Conservation (phyloP, 2,329 filamentous ascomycete genomes). For the Fusarium metavorans region DNA sequence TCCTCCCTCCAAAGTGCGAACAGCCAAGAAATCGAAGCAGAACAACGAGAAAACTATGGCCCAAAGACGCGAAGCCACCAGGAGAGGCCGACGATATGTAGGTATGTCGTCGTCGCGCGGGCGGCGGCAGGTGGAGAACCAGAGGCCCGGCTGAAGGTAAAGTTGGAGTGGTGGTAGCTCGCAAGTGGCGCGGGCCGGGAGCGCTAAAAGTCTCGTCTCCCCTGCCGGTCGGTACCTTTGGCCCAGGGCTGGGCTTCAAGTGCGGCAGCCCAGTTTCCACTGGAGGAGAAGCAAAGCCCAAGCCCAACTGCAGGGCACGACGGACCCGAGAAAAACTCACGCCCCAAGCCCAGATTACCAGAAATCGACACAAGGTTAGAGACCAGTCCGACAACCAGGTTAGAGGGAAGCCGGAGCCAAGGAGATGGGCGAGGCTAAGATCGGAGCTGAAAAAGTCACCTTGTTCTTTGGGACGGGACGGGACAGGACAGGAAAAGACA, state of each 20-base stretch:
- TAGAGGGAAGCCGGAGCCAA: slow-evolving; percentile 12
- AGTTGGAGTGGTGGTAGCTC: slow-evolving; percentile 31
- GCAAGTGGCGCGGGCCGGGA: slow-evolving; percentile 36
- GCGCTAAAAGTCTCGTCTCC: slow-evolving; percentile 26
- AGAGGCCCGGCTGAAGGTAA: slow-evolving; percentile 39
- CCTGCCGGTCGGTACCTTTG: slow-evolving; percentile 4
- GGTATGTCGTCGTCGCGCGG: slow-evolving; percentile 30
- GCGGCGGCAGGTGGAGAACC: slow-evolving; percentile 39
- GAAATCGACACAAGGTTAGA: neutral
- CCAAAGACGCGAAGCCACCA: slow-evolving; percentile 31
- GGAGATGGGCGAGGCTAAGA: slow-evolving; percentile 5
- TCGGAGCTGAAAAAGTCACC: slow-evolving; percentile 5
- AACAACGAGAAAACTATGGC: neutral
- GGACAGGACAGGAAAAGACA: neutral
- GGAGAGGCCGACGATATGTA: slow-evolving; percentile 31
- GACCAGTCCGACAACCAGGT: slow-evolving; percentile 15
- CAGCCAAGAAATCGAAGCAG: slow-evolving; percentile 14
- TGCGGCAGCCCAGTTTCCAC: neutral
- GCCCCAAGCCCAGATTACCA: neutral
- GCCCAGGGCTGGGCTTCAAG: neutral
- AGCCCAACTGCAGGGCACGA: neutral
- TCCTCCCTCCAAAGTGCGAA: slow-evolving; percentile 1
- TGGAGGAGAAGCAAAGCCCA: neutral
- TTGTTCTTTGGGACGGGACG: neutral
- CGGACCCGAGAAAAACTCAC: neutral